These are phyloP conservation scores for Artemisia tridentata DNA, from an alignment of 129 eudicot genomes.

Conservation along the genomic window DNA sequence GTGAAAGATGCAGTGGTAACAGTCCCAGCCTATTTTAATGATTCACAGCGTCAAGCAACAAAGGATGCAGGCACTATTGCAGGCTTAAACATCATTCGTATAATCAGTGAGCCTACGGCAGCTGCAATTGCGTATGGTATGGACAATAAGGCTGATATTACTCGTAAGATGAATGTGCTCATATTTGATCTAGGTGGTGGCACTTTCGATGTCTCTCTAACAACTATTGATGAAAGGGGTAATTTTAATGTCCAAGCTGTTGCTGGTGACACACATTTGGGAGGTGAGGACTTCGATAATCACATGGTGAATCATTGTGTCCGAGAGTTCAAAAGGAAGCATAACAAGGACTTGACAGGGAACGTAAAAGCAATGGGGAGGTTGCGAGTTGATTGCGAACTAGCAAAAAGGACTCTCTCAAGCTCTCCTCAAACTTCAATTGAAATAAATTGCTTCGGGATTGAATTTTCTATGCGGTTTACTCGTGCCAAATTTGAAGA, in stretches of 20 bases:
- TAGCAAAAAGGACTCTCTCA: neutral
- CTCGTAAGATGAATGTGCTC: neutral
- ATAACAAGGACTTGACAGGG: neutral
- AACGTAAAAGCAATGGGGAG: neutral
- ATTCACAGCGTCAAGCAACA: neutral
- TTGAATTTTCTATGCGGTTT: neutral
- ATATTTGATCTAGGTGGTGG: neutral
- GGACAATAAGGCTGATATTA: neutral
- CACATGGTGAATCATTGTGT: neutral
- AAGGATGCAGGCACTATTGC: neutral
- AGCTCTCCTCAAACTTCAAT: neutral
- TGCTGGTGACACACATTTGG: slow-evolving; percentile 2
- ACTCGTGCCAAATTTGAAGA: neutral
- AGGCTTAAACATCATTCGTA: neutral
- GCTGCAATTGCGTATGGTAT: neutral
- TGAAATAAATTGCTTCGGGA: neutral
- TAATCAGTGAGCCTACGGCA: neutral
- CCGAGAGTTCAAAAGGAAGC: neutral
- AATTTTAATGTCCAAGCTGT: neutral
- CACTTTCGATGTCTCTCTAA: neutral
- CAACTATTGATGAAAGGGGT: neutral
- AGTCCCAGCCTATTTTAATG: neutral
- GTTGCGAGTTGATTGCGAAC: neutral
- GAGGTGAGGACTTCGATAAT: neutral
- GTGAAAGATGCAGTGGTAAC: neutral